Evolutionary conservation across 257 asterid genomes (phyloP).

Genomic region (Orobanche coerulescens): DNA sequence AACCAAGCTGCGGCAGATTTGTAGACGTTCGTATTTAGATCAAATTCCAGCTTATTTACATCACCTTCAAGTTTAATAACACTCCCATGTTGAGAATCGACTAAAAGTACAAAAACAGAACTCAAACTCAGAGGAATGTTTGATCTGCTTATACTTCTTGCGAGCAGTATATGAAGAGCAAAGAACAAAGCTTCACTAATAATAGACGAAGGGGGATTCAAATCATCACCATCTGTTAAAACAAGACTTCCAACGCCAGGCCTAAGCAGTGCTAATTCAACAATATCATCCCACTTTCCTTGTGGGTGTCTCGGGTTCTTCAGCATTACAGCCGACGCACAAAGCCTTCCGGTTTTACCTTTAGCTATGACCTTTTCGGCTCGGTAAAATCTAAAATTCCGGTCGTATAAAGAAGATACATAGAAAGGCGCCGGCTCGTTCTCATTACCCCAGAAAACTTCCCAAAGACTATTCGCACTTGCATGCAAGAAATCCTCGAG

Average conservation of each 20-base stretch:
- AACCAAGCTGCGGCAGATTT: slow-evolving; percentile 91
- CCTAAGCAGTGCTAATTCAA: slow-evolving; percentile 73
- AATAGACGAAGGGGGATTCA: slow-evolving; percentile 39
- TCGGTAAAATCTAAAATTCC: slow-evolving; percentile 67
- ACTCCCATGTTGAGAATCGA: slow-evolving; percentile 82
- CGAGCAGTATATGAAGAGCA: slow-evolving; percentile 76
- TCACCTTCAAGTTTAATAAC: slow-evolving; percentile 92
- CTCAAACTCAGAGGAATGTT: slow-evolving; percentile 58
- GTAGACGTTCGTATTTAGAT: slow-evolving; percentile 62
- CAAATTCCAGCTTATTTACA: slow-evolving; percentile 60
- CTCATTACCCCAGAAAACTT: slow-evolving; percentile 80
- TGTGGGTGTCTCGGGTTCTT: slow-evolving; percentile 95
- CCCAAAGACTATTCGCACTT: slow-evolving; percentile 72
- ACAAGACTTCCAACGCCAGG: slow-evolving; percentile 52
- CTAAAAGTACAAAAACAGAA: slow-evolving; percentile 69
- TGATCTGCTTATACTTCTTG: slow-evolving; percentile 85
- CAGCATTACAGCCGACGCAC: slow-evolving; percentile 86
- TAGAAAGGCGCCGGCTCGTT: slow-evolving; percentile 67
- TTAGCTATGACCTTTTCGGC: slow-evolving; percentile 83
- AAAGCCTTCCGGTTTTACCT: slow-evolving; percentile 67
- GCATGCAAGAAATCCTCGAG: slow-evolving; percentile 90
- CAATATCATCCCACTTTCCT: slow-evolving; percentile 95
- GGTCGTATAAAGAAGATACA: slow-evolving; percentile 55
- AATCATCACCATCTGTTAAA: slow-evolving; percentile 29
- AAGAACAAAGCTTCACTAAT: slow-evolving; percentile 76